phyloP scores from a whole-genome alignment of 768 basidiomycete genomes.

The Mycena maculata region DNA sequence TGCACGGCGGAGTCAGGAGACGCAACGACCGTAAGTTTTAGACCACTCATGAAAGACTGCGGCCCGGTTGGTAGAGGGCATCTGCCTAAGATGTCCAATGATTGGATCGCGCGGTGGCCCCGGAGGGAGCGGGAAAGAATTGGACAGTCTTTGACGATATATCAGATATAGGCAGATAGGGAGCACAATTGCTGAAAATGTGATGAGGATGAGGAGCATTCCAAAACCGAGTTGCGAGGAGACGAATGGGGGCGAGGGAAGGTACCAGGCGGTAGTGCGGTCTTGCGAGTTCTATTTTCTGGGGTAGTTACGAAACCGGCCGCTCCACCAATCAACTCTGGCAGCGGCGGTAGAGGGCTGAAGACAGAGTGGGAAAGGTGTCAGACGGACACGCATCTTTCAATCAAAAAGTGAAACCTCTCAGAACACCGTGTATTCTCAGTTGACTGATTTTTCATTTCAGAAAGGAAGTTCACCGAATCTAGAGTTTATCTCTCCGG shows the following conservation, averaged over 20 bases:
- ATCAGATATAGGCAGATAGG: constrained; percentile 8
- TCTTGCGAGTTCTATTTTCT: neutral
- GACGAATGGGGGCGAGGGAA: constrained; percentile 6
- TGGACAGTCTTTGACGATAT: constrained; percentile 7
- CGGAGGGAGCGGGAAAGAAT: constrained; percentile 39
- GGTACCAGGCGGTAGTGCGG: constrained; percentile 4
- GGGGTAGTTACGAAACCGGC: constrained; percentile 2
- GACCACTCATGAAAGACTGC: constrained; percentile 46
- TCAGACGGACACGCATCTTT: constrained; percentile 2
- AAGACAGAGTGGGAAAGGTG: neutral
- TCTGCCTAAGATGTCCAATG: constrained; percentile 50
- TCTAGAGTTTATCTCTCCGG: constrained; percentile 8
- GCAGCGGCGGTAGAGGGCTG: constrained; percentile 6
- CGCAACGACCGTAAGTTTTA: constrained; percentile 46
- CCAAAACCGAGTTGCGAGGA: constrained; percentile 3
- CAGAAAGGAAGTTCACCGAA: constrained; percentile 3
- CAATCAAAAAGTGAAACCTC: constrained; percentile 10
- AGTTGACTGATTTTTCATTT: neutral
- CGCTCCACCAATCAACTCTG: constrained; percentile 9
- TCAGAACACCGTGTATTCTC: constrained; percentile 13
- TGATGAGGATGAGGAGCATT: constrained; percentile 2
- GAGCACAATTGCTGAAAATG: constrained; percentile 6
- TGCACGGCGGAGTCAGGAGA: neutral
- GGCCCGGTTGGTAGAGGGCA: constrained; percentile 45
- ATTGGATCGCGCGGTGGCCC: constrained; percentile 52